These are phyloP conservation scores for Bondarzewia mesenterica DNA, from an alignment of 1,284 basidiomycete genomes.

Conservation along the genomic window DNA sequence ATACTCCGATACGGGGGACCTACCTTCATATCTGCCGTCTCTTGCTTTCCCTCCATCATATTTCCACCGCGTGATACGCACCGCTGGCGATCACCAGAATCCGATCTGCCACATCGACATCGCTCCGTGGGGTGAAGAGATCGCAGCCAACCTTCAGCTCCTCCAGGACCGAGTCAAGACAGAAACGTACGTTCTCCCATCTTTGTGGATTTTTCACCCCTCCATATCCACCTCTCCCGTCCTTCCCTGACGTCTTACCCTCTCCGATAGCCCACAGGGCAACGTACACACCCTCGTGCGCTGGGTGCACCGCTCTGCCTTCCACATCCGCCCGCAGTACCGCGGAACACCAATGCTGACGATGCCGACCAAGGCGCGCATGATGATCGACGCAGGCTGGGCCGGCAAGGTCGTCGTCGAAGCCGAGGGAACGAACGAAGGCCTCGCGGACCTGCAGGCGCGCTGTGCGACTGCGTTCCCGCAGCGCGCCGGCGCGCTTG, in stretches of 20 bases:
- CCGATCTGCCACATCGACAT: conserved; percentile 69
- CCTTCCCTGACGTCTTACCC: background rate
- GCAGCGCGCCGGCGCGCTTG: conserved; percentile 25
- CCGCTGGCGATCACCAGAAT: conserved; percentile 42
- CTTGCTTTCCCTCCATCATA: conserved; percentile 76
- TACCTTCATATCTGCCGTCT: conserved; percentile 68
- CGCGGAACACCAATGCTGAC: conserved; percentile 19
- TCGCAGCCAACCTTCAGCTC: conserved; percentile 62
- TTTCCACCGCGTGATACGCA: conserved; percentile 73
- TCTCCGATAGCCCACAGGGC: conserved; percentile 54
- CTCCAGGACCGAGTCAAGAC: conserved; percentile 70
- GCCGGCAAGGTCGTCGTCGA: conserved; percentile 73
- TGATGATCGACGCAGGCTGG: conserved; percentile 67
- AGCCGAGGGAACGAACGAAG: conserved; percentile 77
- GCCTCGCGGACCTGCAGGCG: conserved; percentile 66
- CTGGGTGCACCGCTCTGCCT: conserved; percentile 74
- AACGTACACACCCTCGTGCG: conserved; percentile 69
- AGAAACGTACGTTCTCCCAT: conserved; percentile 54
- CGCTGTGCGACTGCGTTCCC: conserved; percentile 65
- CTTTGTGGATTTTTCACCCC: too few species aligned
- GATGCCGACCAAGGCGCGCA: conserved; percentile 19
- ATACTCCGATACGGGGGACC: conserved; percentile 63
- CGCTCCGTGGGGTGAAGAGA: conserved; percentile 66
- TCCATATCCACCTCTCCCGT: too few species aligned
- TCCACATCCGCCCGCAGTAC: conserved; percentile 42